Evolutionary conservation across 176 grass and related monocot genomes (phyloP), one percentile per base, ranked within the genome.

Genomic region (Carex kokanica): DNA sequence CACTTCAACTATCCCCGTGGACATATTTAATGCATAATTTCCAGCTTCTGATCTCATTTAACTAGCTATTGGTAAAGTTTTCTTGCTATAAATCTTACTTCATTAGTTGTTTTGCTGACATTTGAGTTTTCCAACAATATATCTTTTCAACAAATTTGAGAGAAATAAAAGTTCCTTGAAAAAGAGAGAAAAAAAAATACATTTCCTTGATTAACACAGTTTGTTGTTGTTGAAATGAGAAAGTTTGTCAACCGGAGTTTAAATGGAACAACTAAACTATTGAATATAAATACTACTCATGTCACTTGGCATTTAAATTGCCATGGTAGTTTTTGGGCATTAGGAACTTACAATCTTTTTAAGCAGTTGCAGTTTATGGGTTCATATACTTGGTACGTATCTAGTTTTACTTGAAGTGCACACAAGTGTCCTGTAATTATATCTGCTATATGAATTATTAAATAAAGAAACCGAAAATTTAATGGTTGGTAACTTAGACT

Each of bases 21-120:
- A 89, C 57, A 83, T 90, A 88, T 95, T 95, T 77, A 89, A 86
- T 95, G 88, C 88, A 71, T 78, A 78, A 88, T 92, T 94, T 94
- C 85, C 84, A 78, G 80, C 78, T 88, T 92, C 86, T 86, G 73
- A 78, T 89, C 84, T 83, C 80, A 81, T 84, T 91, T 94, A 89
- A 89, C 64, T 84, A 84, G 86, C 84, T 88, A 80, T 52, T 72
- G 74, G 78, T 84, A 69, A 82, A 87, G 65, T 63, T 57, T 86
- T 90, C 32, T 90, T 62, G 81, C 53, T 78, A 63, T 72, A 83
- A 87, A 81, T 60, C 41, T 61, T 54, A 81, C 45, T 78, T 80
- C 82, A 56, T 62, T 53, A 47, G 64, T 54, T 34, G 17, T 77
- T 87, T 82, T 90, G 79, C 32, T 74, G 67, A 41, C 10, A 43